These are phyloP conservation scores for Pythium guiyangense DNA, from an alignment of 352 stramenopile genomes.

Conservation along the genomic window DNA sequence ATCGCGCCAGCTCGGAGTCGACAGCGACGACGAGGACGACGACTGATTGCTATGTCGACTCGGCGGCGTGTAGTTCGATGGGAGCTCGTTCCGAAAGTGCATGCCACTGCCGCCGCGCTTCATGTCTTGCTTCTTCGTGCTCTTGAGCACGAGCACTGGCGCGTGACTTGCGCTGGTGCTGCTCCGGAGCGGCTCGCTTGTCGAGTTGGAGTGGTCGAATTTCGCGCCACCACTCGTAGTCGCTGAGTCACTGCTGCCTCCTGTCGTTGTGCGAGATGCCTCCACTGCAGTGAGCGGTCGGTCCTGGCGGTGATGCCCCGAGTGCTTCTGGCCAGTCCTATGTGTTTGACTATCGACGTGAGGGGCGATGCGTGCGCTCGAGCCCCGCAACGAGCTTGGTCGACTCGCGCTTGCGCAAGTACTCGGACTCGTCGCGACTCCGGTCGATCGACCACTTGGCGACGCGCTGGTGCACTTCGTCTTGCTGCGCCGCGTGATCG, in stretches of 20 bases:
- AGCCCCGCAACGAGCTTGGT: conserved; percentile 51
- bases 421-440: conserved; percentile 68
- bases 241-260: not conserved
- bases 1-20: conserved; percentile 11
- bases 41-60: conserved; percentile 14
- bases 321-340: not conserved
- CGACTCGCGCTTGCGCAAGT: conserved; percentile 56
- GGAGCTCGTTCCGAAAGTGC: conserved; percentile 72
- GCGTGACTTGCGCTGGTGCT: not conserved
- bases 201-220: conserved; percentile 11
- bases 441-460: conserved; percentile 53
- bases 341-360: conserved; percentile 11
- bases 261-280: not conserved
- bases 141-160: conserved; percentile 17
- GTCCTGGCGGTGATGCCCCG: not conserved
- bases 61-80: conserved; percentile 52
- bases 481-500: conserved; percentile 26
- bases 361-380: conserved; percentile 20
- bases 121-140: conserved; percentile 21
- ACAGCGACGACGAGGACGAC: not conserved
- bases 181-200: conserved; percentile 1
- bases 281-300: not conserved
- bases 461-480: conserved; percentile 43
- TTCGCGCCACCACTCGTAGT: not conserved
- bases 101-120: conserved; percentile 31